phyloP scores from a whole-genome alignment of 805 yeast species.

The Saturnispora halmiae region DNA sequence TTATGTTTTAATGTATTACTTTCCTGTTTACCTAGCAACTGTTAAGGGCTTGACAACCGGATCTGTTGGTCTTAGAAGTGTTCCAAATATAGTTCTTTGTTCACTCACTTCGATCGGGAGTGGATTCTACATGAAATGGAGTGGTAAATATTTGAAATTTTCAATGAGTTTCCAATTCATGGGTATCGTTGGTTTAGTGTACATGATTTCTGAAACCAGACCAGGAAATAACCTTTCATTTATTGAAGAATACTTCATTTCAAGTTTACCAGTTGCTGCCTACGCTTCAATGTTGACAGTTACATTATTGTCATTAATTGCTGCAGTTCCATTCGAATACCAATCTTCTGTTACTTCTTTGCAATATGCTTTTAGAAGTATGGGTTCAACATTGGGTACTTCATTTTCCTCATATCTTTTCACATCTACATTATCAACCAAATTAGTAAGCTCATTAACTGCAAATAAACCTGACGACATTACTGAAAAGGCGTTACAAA shows the following conservation, averaged over 20 bases:
- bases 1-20: constrained; percentile 41
- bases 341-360: constrained; percentile 64
- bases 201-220: constrained; percentile 16
- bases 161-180: constrained; percentile 35
- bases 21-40: constrained; percentile 53
- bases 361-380: constrained; percentile 56
- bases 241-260: constrained; percentile 36
- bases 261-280: constrained; percentile 45
- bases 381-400: constrained; percentile 59
- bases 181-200: constrained; percentile 36
- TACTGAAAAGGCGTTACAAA: constrained; percentile 29
- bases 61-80: constrained; percentile 47
- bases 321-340: constrained; percentile 57
- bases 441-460: constrained; percentile 27
- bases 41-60: constrained; percentile 46
- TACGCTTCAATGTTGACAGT: constrained; percentile 54
- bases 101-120: constrained; percentile 55
- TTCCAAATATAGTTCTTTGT: constrained; percentile 53
- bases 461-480: constrained; percentile 29
- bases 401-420: constrained; percentile 58
- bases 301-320: constrained; percentile 57
- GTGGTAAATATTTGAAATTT: constrained; percentile 50
- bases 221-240: constrained; percentile 18
- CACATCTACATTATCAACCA: constrained; percentile 33
- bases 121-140: constrained; percentile 53